A percentile compares a stretch with the other conserved stretches of the same genome.
phyloP scores from a whole-genome alignment of 2,329 filamentous ascomycete genomes.

The Phaeosphaeriaceae sp. region DNA sequence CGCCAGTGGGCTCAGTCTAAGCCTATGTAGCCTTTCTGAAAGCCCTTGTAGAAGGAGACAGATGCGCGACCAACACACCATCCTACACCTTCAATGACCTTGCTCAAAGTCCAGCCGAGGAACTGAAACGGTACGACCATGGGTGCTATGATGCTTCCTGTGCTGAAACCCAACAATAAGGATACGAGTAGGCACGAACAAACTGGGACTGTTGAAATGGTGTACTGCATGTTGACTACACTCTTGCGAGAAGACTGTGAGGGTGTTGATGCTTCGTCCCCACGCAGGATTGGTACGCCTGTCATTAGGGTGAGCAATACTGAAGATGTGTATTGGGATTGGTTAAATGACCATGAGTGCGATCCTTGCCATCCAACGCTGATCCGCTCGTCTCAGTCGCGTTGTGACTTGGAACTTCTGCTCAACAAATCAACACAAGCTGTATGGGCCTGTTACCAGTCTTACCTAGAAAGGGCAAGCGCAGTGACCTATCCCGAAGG shows the following conservation, averaged over 20 bases:
- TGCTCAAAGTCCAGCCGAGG: not conserved
- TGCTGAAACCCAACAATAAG: not conserved
- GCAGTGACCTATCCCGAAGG: not conserved
- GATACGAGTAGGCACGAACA: not conserved
- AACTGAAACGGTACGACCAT: not conserved
- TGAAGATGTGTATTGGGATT: not conserved
- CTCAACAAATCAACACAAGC: not conserved
- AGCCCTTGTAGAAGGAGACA: not conserved
- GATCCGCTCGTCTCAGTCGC: not conserved
- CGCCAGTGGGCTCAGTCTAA: not conserved
- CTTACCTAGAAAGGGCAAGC: not conserved
- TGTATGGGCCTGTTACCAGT: not conserved
- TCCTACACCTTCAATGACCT: not conserved
- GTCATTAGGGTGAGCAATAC: not conserved
- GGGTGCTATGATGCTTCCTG: not conserved
- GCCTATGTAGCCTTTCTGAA: not conserved
- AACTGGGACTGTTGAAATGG: not conserved
- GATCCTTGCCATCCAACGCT: not conserved
- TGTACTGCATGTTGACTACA: not conserved
- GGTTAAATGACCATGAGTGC: not conserved
- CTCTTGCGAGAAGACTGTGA: not conserved
- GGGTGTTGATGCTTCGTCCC: too few relatives aligned
- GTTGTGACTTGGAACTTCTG: not conserved
- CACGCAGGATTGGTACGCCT: too few relatives aligned
- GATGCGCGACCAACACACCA: not conserved